Percentiles rank a stretch among this genome's conserved stretches.
These are phyloP conservation scores for Monascus ruber DNA, from an alignment of 2,329 filamentous ascomycete species.

Conservation along the genomic window DNA sequence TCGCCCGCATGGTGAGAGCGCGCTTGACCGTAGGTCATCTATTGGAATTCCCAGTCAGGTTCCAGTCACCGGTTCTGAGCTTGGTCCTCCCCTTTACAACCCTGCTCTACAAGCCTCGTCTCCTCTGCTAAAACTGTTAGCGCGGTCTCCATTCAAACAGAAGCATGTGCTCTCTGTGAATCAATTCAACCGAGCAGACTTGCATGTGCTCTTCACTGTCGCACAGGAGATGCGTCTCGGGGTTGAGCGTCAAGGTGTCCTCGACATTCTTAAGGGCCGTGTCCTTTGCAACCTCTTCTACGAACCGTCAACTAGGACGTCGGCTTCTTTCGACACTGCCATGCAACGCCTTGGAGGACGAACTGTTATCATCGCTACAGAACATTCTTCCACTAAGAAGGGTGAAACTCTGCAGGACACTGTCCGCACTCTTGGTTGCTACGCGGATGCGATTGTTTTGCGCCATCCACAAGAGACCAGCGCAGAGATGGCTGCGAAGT, in stretches of 20 bases:
- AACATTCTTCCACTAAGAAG: slow-evolving; percentile 82
- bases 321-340: slow-evolving; percentile 88
- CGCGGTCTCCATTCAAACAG: slow-evolving; percentile 76
- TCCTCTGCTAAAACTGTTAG: slow-evolving; percentile 58
- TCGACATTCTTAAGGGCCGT: slow-evolving; percentile 75
- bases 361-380: slow-evolving; percentile 69
- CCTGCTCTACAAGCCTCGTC: slow-evolving; percentile 44
- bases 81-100: slow-evolving; percentile 29
- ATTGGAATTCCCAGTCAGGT: slow-evolving; percentile 24
- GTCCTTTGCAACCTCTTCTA: slow-evolving; percentile 92
- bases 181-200: slow-evolving; percentile 74
- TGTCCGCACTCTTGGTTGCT: slow-evolving; percentile 84
- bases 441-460: slow-evolving; percentile 89
- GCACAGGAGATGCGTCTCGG: slow-evolving; percentile 96
- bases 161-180: slow-evolving; percentile 85
- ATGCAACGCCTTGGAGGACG: slow-evolving; percentile 96
- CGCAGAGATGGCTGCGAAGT: slow-evolving; percentile 73
- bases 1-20: slow-evolving; percentile 23
- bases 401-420: slow-evolving; percentile 90
- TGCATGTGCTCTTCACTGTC: slow-evolving; percentile 90
- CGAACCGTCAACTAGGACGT: slow-evolving; percentile 92
- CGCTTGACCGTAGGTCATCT: slow-evolving; percentile 27
- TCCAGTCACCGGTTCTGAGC: slow-evolving; percentile 15
- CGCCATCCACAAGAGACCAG: slow-evolving; percentile 78
- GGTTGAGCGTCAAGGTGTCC: slow-evolving; percentile 80